Base-by-base conservation (phyloP, 2,329 filamentous ascomycete genomes). In the Rhinocladiella mackenziei region DNA sequence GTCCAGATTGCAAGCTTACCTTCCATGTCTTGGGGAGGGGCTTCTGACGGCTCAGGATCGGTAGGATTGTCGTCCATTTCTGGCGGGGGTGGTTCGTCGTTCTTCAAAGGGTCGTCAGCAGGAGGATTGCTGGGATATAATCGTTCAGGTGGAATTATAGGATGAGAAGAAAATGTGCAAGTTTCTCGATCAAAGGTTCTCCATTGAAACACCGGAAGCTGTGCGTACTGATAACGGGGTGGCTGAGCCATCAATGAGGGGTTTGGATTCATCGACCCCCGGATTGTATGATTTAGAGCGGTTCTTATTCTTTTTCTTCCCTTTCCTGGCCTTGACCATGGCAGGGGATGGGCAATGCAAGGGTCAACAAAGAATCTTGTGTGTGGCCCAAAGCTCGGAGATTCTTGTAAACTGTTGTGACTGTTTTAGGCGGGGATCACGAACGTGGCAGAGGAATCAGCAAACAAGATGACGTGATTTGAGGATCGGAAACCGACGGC, bases 201-300 rank as follows among this genome's bases (percentile, higher is more conserved):
- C 60, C 70, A 71, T 54, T 65, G 51, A 60, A 62, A 70, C 44
- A 53, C 51, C 59, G 66, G 62, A 60, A 69, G 51, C 43, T 65
- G 48, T 62, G 67, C 68, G 65, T 71, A 71, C 68, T 66, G 58
- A 58, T 58, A 62, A 43, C 39, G 33, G 32, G 55, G 37, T 38
- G 47, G 36, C 26, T 45, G 40, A 43, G 54, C 57, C 67, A 69
- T 69, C 56, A 60, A 66, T 59, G 53, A 48, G 49, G 51, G 58
- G 55, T 53, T 59, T 54, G 54, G 60, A 58, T 49, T 56, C 55
- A 53, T 58, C 50, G 40, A 53, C 41, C 55, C 50, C 45, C 50
- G 60, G 49, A 49, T 58, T 51, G 58, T 61, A 36, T 36, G 60
- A 8, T 15, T 13, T 15, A 10, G 22, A 60, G 38, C 48, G 60